Evolutionary conservation across 805 yeast genomes (phyloP), one percentile per base, ranked within the genome.

Genomic region (Zygosaccharomyces gambellarensis): DNA sequence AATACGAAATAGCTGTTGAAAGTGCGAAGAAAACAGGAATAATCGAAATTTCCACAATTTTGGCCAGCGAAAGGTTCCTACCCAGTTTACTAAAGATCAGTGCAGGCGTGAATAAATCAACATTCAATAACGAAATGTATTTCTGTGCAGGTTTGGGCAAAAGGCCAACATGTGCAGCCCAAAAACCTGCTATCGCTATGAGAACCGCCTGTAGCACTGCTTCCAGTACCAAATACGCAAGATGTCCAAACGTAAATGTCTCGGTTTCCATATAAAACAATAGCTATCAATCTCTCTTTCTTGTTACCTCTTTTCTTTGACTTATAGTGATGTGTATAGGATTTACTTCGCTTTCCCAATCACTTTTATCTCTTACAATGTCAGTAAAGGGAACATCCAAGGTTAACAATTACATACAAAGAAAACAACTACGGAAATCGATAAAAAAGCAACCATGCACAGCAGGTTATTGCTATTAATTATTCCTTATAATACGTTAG

Each of bases 101-200:
- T 58, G 96, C 90, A 6, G 99, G 98, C 19, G 98, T 94, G 73
- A 94, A 92, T 46, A 92, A 71, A 69, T 88, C 92, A 32, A 94
- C 97, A 63, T 92, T 92, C 46, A 92, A 74, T 49, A 77, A 72
- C 4, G 94, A 83, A 19, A 92, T 76, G 39, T 79, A 76, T 63
- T 87, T 88, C 59, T 90, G 96, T n/a, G 85, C 88, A 38, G 75
- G 71, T 49, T 85, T 78, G 47, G 79, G 80, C 40, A 94, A 75
- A 36, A 87, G 68, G 1, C 92, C 90, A 9, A 80, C 64, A 54
- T 79, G 77, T 7, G 97, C 94, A 31, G 95, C 88, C 71, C 87
- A 73, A 63, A 83, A 90, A 11, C 99, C 99, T 12, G 92, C 82
- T 32, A 86, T 65, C 57, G 97, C 85, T 31, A 94, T 85, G 43